Evolutionary conservation across 2,329 filamentous ascomycete species (phyloP), one percentile per base, ranked within the genome.

Genomic region (Xylariaceae sp.): DNA sequence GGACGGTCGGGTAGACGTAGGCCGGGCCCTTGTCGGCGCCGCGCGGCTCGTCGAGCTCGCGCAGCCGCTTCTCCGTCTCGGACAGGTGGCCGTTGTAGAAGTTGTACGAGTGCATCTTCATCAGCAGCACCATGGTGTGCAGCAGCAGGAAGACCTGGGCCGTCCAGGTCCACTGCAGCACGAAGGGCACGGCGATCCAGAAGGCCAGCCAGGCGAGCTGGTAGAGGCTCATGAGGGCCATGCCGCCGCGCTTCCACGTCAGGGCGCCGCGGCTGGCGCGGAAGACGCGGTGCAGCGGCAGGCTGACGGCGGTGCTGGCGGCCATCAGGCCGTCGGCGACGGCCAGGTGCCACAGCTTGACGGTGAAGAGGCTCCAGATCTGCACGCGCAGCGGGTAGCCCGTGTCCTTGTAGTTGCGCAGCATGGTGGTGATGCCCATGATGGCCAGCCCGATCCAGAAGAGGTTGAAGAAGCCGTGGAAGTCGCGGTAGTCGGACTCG

Each of bases 51-150:
- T 98, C 92, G 21, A 98, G 78, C 25, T 77, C 77, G 36, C 75
- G 76, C 10, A 98, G 70, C 9, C 87, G 80, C 53, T 82, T 80
- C 57, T 93, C 77, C 0, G 87, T 93, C 57, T 92, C 86, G 46
- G 83, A 85, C 12, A 98, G 69, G 58, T 98, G 92, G 9, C 92
- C 92, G 51, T 95, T 96, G 66, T 98, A 98, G 59, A 96, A 98
- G 16, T 87, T 84, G 54, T 94, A 98, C 5, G 89, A 95, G 59
- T 98, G 92, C 78, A 96, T 92, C 68, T 98, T 98, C 92, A 98
- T 98, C 32, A 95, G 77, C 14, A 98, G 70, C 6, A 86, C 82
- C 61, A 98, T 77, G 27, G 88, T 82, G 60, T 98, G 92, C 21
- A 98, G 68, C 9, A 89, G 82, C 48, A 98, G 75, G 58, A 93